Percentiles rank a stretch among this genome's conserved stretches.
Conservation (phyloP, 2,329 filamentous ascomycete species). For the Periconia sp. region DNA sequence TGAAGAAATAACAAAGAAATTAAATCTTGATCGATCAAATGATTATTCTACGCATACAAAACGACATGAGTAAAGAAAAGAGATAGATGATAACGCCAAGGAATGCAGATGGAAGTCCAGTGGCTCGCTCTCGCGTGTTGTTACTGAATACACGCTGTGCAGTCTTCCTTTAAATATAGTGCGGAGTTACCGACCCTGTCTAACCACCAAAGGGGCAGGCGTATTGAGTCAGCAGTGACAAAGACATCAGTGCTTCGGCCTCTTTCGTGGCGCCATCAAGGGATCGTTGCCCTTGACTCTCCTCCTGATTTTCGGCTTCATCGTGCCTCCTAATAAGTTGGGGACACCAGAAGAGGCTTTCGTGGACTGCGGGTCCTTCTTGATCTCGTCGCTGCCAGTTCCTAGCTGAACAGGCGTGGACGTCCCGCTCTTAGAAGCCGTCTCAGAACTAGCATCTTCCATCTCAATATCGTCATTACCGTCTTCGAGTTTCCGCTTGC, state of each 20-base stretch:
- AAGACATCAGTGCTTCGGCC: conserved; percentile 10
- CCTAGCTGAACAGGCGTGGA: conserved; percentile 28
- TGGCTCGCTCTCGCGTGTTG: too few relatives aligned
- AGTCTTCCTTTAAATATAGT: too few relatives aligned
- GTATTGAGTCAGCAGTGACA: background rate
- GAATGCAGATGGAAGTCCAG: background rate
- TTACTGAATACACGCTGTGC: too few relatives aligned
- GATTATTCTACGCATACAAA: too few relatives aligned
- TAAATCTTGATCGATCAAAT: too few relatives aligned
- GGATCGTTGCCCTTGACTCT: conserved; percentile 18
- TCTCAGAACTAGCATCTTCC: conserved; percentile 27
- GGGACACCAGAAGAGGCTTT: conserved; percentile 7
- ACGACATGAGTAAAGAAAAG: too few relatives aligned
- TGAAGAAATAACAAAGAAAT: too few relatives aligned
- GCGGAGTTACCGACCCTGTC: too few relatives aligned
- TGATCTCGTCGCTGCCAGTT: conserved; percentile 19
- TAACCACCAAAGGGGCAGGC: background rate
- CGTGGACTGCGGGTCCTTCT: conserved; percentile 9
- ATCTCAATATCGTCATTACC: conserved; percentile 46
- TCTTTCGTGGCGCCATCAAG: conserved; percentile 28
- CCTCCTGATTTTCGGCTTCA: conserved; percentile 34
- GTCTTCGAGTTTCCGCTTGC: conserved; percentile 78
- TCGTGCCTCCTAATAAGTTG: conserved; percentile 24
- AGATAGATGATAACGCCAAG: background rate
- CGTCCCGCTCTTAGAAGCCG: conserved; percentile 25